Conservation (phyloP, 805 yeast species). For the Starmerella etchellsii region DNA sequence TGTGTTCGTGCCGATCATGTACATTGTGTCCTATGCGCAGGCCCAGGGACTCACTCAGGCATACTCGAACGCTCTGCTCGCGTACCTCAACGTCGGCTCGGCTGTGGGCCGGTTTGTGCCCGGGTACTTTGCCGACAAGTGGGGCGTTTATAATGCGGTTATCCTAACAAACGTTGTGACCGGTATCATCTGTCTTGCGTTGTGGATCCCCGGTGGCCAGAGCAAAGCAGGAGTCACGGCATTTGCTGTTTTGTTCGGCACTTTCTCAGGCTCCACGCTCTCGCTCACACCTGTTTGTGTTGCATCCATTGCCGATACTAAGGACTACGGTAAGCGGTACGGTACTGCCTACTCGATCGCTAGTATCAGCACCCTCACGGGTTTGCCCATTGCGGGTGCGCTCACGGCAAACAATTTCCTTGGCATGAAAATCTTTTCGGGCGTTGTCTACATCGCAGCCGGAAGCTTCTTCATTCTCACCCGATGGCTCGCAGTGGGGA, state of each 20-base stretch:
- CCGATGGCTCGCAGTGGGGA: constrained; percentile 24
- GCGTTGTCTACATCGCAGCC: constrained; percentile 24
- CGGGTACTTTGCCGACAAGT: constrained; percentile 41
- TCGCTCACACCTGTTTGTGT: constrained; percentile 60
- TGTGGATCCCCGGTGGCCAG: constrained; percentile 52
- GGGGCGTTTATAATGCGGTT: constrained; percentile 49
- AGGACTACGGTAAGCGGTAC: constrained; percentile 55
- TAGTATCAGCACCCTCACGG: constrained; percentile 29
- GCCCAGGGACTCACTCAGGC: constrained; percentile 32
- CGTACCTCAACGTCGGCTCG: constrained; percentile 39
- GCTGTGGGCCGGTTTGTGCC: constrained; percentile 45
- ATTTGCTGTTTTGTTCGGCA: constrained; percentile 34
- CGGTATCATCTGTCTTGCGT: constrained; percentile 31
- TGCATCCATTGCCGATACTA: constrained; percentile 45
- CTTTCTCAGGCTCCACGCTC: constrained; percentile 31
- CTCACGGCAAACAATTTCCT: constrained; percentile 21
- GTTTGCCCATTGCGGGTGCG: constrained; percentile 31
- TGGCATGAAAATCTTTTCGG: constrained; percentile 28
- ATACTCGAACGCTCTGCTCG: constrained; percentile 32
- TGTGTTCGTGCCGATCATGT: constrained; percentile 40
- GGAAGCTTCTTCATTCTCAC: constrained; percentile 20
- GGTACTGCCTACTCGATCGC: constrained; percentile 49
- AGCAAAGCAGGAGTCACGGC: constrained; percentile 38
- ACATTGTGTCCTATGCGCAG: constrained; percentile 45
- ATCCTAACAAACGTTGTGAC: constrained; percentile 35